Percentiles rank a stretch among this genome's conserved stretches.
Evolutionary conservation across 768 basidiomycete genomes (phyloP).

Genomic region (Macrolepiota fuliginosa): DNA sequence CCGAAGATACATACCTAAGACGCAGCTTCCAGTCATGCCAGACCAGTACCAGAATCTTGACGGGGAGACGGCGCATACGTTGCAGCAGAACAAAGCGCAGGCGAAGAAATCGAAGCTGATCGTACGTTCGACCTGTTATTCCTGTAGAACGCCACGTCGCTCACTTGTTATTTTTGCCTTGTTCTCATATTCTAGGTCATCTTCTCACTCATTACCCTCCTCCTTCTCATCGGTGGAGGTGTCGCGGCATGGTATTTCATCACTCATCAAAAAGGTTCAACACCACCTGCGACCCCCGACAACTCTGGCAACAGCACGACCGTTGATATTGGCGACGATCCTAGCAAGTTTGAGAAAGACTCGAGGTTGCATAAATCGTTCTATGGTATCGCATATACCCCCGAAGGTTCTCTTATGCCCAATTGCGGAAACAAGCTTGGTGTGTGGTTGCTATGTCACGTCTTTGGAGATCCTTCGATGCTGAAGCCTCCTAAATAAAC

Average conservation of each 20-base stretch:
- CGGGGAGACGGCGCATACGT: constrained; percentile 20
- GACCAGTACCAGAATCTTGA: constrained; percentile 16
- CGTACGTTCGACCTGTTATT: constrained; percentile 35
- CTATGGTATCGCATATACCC: constrained; percentile 88
- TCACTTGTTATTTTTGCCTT: neutral
- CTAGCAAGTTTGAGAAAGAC: constrained; percentile 71
- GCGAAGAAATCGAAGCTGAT: constrained; percentile 51
- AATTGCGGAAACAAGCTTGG: constrained; percentile 58
- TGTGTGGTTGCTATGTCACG: constrained; percentile 18
- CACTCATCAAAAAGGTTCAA: constrained; percentile 41
- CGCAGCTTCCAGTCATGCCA: constrained; percentile 10
- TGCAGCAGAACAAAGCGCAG: constrained; percentile 29
- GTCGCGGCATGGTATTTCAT: constrained; percentile 67
- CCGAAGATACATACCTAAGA: neutral
- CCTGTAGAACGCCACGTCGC: neutral
- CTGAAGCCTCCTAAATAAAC: neutral
- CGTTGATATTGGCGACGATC: constrained; percentile 43
- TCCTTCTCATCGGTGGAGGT: constrained; percentile 53
- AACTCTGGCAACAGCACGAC: constrained; percentile 1
- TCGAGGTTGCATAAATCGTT: constrained; percentile 64
- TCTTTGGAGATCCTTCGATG: neutral
- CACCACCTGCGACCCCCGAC: constrained; percentile 3
- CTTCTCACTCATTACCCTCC: constrained; percentile 42
- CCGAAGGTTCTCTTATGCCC: constrained; percentile 63
- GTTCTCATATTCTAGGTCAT: constrained; percentile 44